Percentiles rank a stretch among this genome's conserved stretches.
These are phyloP conservation scores for Saturnispora saitoi DNA, from an alignment of 805 yeast genomes.

Conservation along the genomic window DNA sequence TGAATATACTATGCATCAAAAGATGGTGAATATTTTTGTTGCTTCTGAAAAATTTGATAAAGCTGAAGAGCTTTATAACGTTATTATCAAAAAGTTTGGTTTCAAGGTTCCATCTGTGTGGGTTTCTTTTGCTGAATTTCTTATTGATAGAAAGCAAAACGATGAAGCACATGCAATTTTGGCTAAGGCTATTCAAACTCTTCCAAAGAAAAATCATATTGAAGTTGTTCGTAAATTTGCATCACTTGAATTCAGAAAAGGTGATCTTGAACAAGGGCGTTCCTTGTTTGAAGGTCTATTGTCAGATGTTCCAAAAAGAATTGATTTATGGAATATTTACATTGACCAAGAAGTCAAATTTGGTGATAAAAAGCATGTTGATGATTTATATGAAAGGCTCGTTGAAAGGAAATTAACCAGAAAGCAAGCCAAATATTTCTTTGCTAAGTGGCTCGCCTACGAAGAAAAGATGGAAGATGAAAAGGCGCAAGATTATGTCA, in stretches of 20 bases:
- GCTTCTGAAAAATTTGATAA: slow-evolving; percentile 62
- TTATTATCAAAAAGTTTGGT: slow-evolving; percentile 74
- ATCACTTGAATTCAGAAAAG: slow-evolving; percentile 75
- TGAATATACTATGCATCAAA: slow-evolving; percentile 69
- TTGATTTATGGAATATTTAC: slow-evolving; percentile 92
- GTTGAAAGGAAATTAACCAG: slow-evolving; percentile 56
- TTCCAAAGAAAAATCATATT: slow-evolving; percentile 66
- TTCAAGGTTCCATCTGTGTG: slow-evolving; percentile 58
- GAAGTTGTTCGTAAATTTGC: slow-evolving; percentile 85
- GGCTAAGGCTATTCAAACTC: slow-evolving; percentile 60
- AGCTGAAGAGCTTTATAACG: slow-evolving; percentile 62
- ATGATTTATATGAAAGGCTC: slow-evolving; percentile 77
- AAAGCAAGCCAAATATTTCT: slow-evolving; percentile 92
- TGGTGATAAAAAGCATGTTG: slow-evolving; percentile 58
- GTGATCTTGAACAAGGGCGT: slow-evolving; percentile 91
- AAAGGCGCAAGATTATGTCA: slow-evolving; percentile 72
- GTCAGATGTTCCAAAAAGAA: slow-evolving; percentile 82
- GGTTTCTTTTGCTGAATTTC: slow-evolving; percentile 73
- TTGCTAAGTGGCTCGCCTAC: slow-evolving; percentile 80
- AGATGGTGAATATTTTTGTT: slow-evolving; percentile 64
- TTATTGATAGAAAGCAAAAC: slow-evolving; percentile 47
- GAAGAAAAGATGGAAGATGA: slow-evolving; percentile 66
- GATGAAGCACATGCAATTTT: slow-evolving; percentile 67
- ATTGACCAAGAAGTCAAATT: slow-evolving; percentile 84
- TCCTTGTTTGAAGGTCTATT: slow-evolving; percentile 88